Conservation (phyloP, 306 rosid species). For the Chamaecrista fasciculata region DNA sequence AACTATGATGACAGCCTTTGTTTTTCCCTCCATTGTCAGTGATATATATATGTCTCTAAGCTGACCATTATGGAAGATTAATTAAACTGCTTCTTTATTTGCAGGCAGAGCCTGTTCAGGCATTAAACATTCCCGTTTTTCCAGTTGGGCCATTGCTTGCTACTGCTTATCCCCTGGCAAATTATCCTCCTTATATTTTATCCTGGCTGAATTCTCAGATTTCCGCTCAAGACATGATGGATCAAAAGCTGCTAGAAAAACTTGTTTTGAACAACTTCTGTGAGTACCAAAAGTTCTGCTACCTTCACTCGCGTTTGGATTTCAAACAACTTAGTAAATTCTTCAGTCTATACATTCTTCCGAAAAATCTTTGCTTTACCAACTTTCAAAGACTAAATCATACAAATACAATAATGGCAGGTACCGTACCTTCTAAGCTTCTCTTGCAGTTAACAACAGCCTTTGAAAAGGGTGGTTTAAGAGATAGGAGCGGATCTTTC, state of each 20-base stretch:
- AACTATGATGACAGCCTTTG: conserved; percentile 4
- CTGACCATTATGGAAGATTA: conserved; percentile 4
- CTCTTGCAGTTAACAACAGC: conserved; percentile 68
- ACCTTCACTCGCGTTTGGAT: neutral
- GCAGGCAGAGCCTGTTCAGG: conserved; percentile 70
- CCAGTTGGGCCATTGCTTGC: conserved; percentile 67
- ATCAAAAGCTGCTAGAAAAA: conserved; percentile 58
- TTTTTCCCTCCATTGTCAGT: neutral
- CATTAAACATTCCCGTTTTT: conserved; percentile 68
- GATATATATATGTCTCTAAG: conserved; percentile 11
- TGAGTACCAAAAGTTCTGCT: conserved; percentile 33
- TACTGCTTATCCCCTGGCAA: conserved; percentile 55
- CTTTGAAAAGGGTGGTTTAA: conserved; percentile 65
- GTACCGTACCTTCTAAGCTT: conserved; percentile 81
- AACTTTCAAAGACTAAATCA: conserved; percentile 13
- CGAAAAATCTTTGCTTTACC: neutral
- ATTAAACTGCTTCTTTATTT: conserved; percentile 19
- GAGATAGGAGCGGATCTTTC: conserved; percentile 66
- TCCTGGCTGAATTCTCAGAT: conserved; percentile 74
- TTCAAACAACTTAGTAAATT: conserved; percentile 6
- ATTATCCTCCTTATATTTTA: conserved; percentile 49
- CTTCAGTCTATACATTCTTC: neutral
- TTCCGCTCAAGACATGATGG: conserved; percentile 78
- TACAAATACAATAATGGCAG: conserved; percentile 53
- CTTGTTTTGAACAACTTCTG: conserved; percentile 78